Conservation (phyloP, 192 early-diverging fungal species). For the Coemansia asiatica region DNA sequence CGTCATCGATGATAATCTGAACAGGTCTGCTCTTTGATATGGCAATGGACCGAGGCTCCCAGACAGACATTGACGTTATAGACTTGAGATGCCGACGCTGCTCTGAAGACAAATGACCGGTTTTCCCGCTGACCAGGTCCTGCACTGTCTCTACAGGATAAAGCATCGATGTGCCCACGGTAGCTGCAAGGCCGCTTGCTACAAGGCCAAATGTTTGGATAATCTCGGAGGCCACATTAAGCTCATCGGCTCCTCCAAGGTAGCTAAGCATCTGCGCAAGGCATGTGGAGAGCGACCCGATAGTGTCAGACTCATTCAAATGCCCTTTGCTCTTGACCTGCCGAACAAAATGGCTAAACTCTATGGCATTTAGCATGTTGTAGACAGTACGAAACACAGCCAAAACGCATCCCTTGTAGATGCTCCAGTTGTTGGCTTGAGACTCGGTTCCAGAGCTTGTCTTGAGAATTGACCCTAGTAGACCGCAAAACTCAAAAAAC, state of each 20-base stretch:
- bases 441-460: conserved; percentile 16
- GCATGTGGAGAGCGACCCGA: conserved; percentile 39
- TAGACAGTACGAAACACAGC: conserved; percentile 40
- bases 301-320: conserved; percentile 40
- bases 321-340: conserved; percentile 23
- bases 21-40: conserved; percentile 30
- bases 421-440: conserved; percentile 9
- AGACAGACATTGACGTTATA: conserved; percentile 22
- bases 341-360: conserved; percentile 39
- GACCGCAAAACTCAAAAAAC: conserved; percentile 45
- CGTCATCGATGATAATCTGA: conserved; percentile 41
- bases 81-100: conserved; percentile 16
- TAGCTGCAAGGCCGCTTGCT: conserved; percentile 35
- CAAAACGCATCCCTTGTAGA: conserved; percentile 24
- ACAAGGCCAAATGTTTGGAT: conserved; percentile 38
- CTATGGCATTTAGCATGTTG: conserved; percentile 45
- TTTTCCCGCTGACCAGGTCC: conserved; percentile 16
- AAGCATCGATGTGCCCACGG: conserved; percentile 36
- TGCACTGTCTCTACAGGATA: conserved; percentile 34
- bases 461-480: conserved; percentile 43
- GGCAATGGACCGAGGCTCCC: conserved; percentile 24
- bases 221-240: conserved; percentile 22
- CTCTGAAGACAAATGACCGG: conserved; percentile 13
- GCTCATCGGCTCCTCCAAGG: conserved; percentile 22
- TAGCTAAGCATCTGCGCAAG: conserved; percentile 48